Evolutionary conservation across 768 basidiomycete species (phyloP), one percentile per base, ranked within the genome.

Genomic region (Neoboletus brunneissimus): DNA sequence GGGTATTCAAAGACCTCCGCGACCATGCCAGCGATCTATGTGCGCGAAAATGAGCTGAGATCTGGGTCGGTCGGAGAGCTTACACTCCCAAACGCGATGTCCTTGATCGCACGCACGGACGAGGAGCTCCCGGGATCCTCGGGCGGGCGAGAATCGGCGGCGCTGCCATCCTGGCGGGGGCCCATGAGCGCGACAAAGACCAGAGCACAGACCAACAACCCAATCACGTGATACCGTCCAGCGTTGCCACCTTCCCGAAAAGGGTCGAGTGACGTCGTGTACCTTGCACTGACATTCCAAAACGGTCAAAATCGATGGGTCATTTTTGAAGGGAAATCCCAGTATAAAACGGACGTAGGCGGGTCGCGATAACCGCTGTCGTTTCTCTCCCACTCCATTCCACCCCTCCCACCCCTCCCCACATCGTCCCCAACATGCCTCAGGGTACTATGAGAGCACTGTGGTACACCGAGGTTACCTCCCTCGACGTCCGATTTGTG

Each of bases 1-100:
- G 94, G 94, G 66, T 94, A 92, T 74, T 94, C 94, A 61, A 95
- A 88, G 8, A 94, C 79, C 73, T 93, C 91, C 22, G 91, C 88
- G 12, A 82, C 79, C 78, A 94, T 91, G 12, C 93, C 92, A 49
- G 93, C 90, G 23, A 82, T 68, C 90, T 90, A 51, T 45, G 31
- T 48, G 45, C 48, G 54, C 37, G 51, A 52, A 43, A 44, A 35
- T 50, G 20, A 43, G 54, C 38, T 9, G 27, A 25, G 13, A 13
- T 42, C 22, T n/a, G 37, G 37, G 37, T 38, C 16, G 16, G 37
- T 38, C 15, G 15, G 9, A 18, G 18, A 16, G 18, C 77, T 51
- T 65, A 81, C 79, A 61, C 77, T 79, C 50, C 81, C 81, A 64
- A 78, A 82, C 5, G 71, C 63, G 47, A 81, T 78, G 54, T 80